These are phyloP conservation scores for Fusarium clavum DNA, from an alignment of 2,329 filamentous ascomycete species.

Conservation along the genomic window DNA sequence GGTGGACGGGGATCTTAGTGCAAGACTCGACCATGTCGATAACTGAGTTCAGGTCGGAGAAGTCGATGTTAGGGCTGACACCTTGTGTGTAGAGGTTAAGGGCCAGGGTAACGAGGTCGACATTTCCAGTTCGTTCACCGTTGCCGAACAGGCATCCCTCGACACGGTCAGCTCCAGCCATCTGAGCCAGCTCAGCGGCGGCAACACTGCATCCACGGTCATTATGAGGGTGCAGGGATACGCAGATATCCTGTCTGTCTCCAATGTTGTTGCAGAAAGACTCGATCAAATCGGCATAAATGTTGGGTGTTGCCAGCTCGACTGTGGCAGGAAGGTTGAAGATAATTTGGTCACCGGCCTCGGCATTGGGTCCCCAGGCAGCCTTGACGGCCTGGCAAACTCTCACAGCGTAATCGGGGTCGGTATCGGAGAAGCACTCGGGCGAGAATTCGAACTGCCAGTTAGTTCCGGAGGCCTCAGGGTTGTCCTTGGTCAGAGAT, in stretches of 20 bases:
- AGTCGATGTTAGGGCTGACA: constrained; percentile 81
- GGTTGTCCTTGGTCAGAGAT: constrained; percentile 87
- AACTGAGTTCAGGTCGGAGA: constrained; percentile 86
- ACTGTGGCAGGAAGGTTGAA: constrained; percentile 98
- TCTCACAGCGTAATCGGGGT: constrained; percentile 82
- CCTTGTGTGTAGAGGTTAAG: constrained; percentile 97
- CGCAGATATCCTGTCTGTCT: constrained; percentile 86
- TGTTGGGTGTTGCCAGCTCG: constrained; percentile 92
- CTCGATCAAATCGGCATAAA: constrained; percentile 96
- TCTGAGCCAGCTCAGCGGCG: constrained; percentile 91
- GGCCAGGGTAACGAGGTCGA: constrained; percentile 91
- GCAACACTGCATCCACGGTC: constrained; percentile 91
- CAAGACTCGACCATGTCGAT: constrained; percentile 91
- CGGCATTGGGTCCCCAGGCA: constrained; percentile 85
- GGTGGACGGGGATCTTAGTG: constrained; percentile 95
- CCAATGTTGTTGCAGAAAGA: constrained; percentile 90
- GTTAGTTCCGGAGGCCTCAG: constrained; percentile 65
- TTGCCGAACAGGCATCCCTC: constrained; percentile 94
- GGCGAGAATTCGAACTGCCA: constrained; percentile 89
- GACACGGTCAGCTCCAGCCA: constrained; percentile 94
- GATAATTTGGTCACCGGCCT: constrained; percentile 79
- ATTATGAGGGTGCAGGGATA: constrained; percentile 94
- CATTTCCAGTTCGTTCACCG: constrained; percentile 94
- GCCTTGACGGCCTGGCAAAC: constrained; percentile 94
- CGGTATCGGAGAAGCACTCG: constrained; percentile 91